phyloP scores from a whole-genome alignment of 2,329 filamentous ascomycete genomes.

The Scytalidium lignicola region DNA sequence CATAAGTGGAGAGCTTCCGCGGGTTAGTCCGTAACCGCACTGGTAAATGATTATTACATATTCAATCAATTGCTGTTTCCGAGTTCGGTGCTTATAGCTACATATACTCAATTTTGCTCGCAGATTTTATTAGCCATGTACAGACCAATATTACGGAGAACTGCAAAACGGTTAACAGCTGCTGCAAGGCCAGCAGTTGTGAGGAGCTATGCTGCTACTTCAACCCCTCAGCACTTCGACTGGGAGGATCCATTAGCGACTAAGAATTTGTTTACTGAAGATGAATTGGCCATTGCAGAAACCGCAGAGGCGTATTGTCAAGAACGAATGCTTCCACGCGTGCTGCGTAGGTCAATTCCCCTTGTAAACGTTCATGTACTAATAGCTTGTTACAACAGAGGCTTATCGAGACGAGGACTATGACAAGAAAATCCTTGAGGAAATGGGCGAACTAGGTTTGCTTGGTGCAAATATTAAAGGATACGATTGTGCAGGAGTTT shows the following conservation, averaged over 20 bases:
- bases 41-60: neutral
- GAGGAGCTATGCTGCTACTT: constrained; percentile 23
- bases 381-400: constrained; percentile 43
- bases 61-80: neutral
- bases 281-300: constrained; percentile 84
- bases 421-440: constrained; percentile 76
- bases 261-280: constrained; percentile 75
- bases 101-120: neutral
- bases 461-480: constrained; percentile 82
- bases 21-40: neutral
- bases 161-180: constrained; percentile 18
- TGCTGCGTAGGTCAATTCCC: constrained; percentile 61
- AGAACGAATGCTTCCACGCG: constrained; percentile 76
- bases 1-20: no score
- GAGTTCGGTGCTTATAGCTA: neutral
- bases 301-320: constrained; percentile 93
- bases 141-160: constrained; percentile 19
- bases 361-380: constrained; percentile 7
- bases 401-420: constrained; percentile 84
- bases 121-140: constrained; percentile 19
- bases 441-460: constrained; percentile 91
- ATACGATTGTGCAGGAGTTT: constrained; percentile 83
- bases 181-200: constrained; percentile 11
- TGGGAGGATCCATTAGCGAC: constrained; percentile 86
- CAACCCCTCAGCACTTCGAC: constrained; percentile 54